Evolutionary conservation across 805 yeast genomes (phyloP), one percentile per base, ranked within the genome.

Genomic region (Wickerhamiella spandovensis): DNA sequence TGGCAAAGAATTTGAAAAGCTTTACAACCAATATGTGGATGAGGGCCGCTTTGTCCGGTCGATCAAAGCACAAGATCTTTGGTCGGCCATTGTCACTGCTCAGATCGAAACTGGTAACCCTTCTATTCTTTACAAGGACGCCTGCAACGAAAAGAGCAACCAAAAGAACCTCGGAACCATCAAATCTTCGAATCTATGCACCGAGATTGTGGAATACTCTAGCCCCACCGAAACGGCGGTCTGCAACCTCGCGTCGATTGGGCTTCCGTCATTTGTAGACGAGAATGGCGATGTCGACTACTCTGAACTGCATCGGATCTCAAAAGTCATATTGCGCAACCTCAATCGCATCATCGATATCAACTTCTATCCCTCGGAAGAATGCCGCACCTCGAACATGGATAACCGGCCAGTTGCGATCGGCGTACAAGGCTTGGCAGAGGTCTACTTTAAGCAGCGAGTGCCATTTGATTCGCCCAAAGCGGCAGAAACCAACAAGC

Each of bases 21-120:
- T 88, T 21, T 89, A 86, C 61, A 71, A 70, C 32, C 70, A 71
- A 52, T 90, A 88, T 61, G 97, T 85, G 63, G 53, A 60, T 3
- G 81, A 82, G 62, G 81, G 80, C 1, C 72, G 75, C 49, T 84
- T 77, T 25, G 68, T 71, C 50, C 68, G 69, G 50, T 75, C 76
- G 17, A 70, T 87, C 38, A 79, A 77, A 55, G 97, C 97, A 17
- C 95, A 87, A 62, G 82, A 81, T 62, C 69, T 89, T 38, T 89
- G 97, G 96, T 73, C 77, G 53, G 80, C 87, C 24, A 86, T 89
- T 48, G 65, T 89, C 50, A 88, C 84, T 59, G 78, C 95, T 18
- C 97, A 89, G 68, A 83, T 89, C 23, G 96, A 89, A 66, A 89
- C 97, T 1, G 97, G 97, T 47, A 84, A 82, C 53, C 97, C 97